Evolutionary conservation across 2,329 filamentous ascomycete genomes (phyloP).

Genomic region (Sporothrix curviconia): DNA sequence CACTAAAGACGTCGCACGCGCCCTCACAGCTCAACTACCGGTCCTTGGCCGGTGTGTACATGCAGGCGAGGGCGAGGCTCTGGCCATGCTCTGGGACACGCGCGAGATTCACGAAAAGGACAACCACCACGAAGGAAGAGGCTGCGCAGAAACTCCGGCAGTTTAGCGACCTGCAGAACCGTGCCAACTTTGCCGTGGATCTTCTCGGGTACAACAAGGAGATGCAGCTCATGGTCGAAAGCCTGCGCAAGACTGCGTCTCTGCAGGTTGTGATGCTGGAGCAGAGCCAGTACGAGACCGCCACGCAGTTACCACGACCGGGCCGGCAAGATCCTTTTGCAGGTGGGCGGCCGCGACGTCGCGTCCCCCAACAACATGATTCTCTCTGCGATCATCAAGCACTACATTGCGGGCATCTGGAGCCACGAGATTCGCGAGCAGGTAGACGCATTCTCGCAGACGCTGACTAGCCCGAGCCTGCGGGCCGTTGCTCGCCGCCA

Average conservation of each 20-base stretch:
- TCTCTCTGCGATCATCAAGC: slow-evolving; percentile 29
- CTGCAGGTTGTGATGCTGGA: slow-evolving; percentile 48
- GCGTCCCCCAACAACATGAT: slow-evolving; percentile 20
- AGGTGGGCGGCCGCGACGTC: slow-evolving; percentile 27
- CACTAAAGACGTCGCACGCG: slow-evolving; percentile 34
- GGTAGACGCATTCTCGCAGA: slow-evolving; percentile 31
- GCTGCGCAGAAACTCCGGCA: slow-evolving; percentile 31
- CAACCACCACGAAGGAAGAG: slow-evolving; percentile 30
- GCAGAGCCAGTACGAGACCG: slow-evolving; percentile 48
- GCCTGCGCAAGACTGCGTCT: slow-evolving; percentile 46
- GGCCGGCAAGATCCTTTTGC: slow-evolving; percentile 33
- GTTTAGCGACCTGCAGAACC: slow-evolving; percentile 42
- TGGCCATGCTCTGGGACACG: slow-evolving; percentile 42
- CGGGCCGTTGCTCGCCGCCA: slow-evolving; percentile 42
- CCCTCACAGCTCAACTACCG: slow-evolving; percentile 30
- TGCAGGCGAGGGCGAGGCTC: slow-evolving; percentile 50
- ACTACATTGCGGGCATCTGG: slow-evolving; percentile 49
- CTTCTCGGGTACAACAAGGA: slow-evolving; percentile 47
- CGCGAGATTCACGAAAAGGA: slow-evolving; percentile 32
- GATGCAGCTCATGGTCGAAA: slow-evolving; percentile 38
- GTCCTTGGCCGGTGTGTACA: slow-evolving; percentile 47
- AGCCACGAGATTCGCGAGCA: slow-evolving; percentile 38
- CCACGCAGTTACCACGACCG: slow-evolving; percentile 44
- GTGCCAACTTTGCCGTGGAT: slow-evolving; percentile 36
- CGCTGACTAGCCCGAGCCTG: slow-evolving; percentile 27